Base-by-base conservation (phyloP, 208 protist species). In the Trypanosomatidae sp. region DNA sequence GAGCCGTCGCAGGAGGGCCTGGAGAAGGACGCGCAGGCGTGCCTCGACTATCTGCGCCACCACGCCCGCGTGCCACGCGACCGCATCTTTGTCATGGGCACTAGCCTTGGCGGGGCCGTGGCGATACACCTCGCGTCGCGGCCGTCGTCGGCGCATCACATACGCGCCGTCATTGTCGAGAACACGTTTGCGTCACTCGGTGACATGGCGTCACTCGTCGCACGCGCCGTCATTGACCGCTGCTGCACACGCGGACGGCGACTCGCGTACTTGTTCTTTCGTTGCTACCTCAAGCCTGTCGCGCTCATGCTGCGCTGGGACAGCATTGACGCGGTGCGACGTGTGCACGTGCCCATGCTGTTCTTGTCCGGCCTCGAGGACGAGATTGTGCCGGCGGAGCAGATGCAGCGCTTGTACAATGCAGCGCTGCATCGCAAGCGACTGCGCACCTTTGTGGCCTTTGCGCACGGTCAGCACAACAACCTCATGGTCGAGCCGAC, bases 181-280 rank as follows among this genome's bases (percentile, higher is more conserved):
- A 94, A 96, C 61, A 86, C 83, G 15, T 96, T 96, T 62, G 93
- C 81, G 7, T 87, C 71, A 18, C 68, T 96, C 16, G 56, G 72
- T 20, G 84, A 92, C 43, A 92, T 96, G 83, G 62, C 62, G 16
- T 54, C 56, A 15, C 47, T 39, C 1, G 5, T 92, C 8, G 72
- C 47, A 3, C n/a, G 22, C 7, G 46, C 43, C 6, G 28, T 76
- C 13, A 43, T 84, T 22, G 16, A 37, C n/a, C 35, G 39, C 4
- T 0, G 26, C 16, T 20, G 23, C 21, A 15, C 32, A 0, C 20
- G 39, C 27, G 65, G 47, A 15, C 20, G 38, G 19, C 21, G 26
- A 15, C 23, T 63, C 1, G 51, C 33, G 18, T 38, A 72, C 7
- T 63, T 32, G 6, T 7, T 75, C 23, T 86, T 91, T 39, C 49